Base-by-base conservation (phyloP, 169 alveolate genomes). In the Cryptosporidium xiaoi region DNA sequence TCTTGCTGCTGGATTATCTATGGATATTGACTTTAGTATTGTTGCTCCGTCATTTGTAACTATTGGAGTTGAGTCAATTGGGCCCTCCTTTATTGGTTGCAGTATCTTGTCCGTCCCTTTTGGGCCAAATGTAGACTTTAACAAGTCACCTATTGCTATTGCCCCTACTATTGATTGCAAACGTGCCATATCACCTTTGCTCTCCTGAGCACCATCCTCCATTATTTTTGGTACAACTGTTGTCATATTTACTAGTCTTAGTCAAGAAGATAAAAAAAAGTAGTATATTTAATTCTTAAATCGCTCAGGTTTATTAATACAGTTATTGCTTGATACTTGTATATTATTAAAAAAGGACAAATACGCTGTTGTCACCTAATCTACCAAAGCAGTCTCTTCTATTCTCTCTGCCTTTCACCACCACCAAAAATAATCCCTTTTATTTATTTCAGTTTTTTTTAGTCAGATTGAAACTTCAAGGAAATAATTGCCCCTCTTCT, bases 31-130 rank as follows among this genome's bases (percentile, higher is more conserved):
- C 92, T 95, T 97, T 83, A 98, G 92, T 18, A 98, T 98, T 0
- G 99, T 98, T 10, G 99, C 99, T 15, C 99, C 99, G 91, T 98
- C 99, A 92, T 98, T 98, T 1, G 99, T 98, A 6, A 98, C 98
- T 48, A 97, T 96, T 90, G 97, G 96, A 82, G 93, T 94, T 71
- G 93, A 95, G 56, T 91, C 96, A 55, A 93, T 91, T 83, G 95
- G 92, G 31, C 96, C 97, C 34, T 94, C 96, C 87, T 92, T 94
- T 96, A 94, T 93, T n/a, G 98, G 98, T 85, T 96, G 97, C 55
- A 97, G 91, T 55, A 98, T 94, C 91, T 97, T 97, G 92, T 97
- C 99, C 98, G 97, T 96, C 20, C 99, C 99, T 91, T 97, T 95
- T 24, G 99, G 99, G 27, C 99, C 99, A 77, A 98, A 93, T 33